Conservation (phyloP, 2,329 filamentous ascomycete species). For the Talaromyces sp. region DNA sequence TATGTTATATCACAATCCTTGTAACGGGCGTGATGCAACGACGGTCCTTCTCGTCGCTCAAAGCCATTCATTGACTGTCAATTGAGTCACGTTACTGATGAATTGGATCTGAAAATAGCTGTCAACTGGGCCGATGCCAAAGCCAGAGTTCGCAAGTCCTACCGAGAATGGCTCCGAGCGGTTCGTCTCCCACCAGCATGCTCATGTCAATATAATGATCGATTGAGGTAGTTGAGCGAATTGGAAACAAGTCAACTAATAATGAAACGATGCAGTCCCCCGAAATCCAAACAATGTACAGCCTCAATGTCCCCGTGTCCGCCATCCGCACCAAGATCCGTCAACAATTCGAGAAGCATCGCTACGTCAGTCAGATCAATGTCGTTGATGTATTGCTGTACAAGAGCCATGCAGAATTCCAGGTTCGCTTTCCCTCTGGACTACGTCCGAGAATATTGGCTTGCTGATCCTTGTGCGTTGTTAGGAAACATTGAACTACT, state of each 20-base stretch:
- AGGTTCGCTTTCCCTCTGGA: conserved; percentile 56
- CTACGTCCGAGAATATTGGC: background rate
- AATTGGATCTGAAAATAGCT: conserved; percentile 54
- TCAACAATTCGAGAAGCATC: conserved; percentile 93
- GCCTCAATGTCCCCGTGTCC: conserved; percentile 81
- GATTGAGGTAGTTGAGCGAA: too few relatives aligned
- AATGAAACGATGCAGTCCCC: conserved; percentile 64
- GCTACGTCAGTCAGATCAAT: conserved; percentile 84
- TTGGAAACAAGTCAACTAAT: too few relatives aligned
- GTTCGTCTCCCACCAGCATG: conserved; percentile 56
- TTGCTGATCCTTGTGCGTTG: background rate
- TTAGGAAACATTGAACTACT: conserved; percentile 98
- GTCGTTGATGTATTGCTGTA: conserved; percentile 87
- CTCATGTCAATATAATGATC: background rate
- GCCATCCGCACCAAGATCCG: conserved; percentile 87
- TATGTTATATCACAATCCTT: conserved; percentile 43
- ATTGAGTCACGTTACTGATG: conserved; percentile 12
- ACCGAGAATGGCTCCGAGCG: conserved; percentile 93
- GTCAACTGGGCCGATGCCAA: conserved; percentile 86
- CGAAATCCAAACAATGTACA: conserved; percentile 97
- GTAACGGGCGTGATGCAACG: background rate
- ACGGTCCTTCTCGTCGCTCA: background rate
- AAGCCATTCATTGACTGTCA: background rate
- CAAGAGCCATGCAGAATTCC: conserved; percentile 89
- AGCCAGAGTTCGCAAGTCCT: conserved; percentile 79